phyloP scores from a whole-genome alignment of 139 green algal genomes.

The Chlamydomonas sphaeroides region DNA sequence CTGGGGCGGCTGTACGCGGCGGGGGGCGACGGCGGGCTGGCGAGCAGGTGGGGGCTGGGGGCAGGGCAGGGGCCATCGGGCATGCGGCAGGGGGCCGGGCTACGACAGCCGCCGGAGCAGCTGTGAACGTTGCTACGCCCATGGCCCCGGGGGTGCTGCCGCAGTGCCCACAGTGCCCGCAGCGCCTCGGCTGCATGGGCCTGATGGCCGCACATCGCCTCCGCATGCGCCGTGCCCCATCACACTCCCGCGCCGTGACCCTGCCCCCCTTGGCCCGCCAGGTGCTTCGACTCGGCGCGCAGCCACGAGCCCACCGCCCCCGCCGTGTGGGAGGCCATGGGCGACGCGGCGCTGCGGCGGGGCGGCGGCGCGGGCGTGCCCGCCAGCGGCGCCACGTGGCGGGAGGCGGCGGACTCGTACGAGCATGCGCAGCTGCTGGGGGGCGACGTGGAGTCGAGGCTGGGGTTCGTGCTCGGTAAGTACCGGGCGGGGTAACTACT shows the following conservation, averaged over 20 bases:
- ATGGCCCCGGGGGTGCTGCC: too few species aligned
- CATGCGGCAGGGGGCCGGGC: too few species aligned
- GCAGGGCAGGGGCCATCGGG: too few species aligned
- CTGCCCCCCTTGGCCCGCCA: background rate
- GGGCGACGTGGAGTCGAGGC: slow-evolving; percentile 40
- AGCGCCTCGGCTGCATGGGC: too few species aligned
- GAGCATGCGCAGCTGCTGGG: slow-evolving; percentile 69
- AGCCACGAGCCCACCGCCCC: slow-evolving; percentile 67
- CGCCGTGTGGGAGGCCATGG: slow-evolving; percentile 84
- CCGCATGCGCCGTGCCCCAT: too few species aligned
- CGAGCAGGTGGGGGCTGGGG: slow-evolving; percentile 38
- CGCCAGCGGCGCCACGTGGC: background rate
- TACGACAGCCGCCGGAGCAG: too few species aligned
- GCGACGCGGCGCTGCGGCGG: slow-evolving; percentile 51
- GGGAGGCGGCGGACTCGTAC: slow-evolving; percentile 41
- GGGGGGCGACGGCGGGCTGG: slow-evolving; percentile 35
- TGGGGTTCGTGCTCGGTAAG: slow-evolving; percentile 32
- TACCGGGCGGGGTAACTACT: background rate
- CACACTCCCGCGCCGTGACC: too few species aligned
- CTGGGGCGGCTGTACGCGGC: slow-evolving; percentile 76
- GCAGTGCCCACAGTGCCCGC: too few species aligned
- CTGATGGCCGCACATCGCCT: too few species aligned
- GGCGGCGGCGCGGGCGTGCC: background rate
- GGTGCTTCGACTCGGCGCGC: slow-evolving; percentile 72
- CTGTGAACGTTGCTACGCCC: too few species aligned